Evolutionary conservation across 1,139 yeast species (phyloP), one percentile per base, ranked within the genome.

Genomic region (Yamadazyma spencermartinsiae): DNA sequence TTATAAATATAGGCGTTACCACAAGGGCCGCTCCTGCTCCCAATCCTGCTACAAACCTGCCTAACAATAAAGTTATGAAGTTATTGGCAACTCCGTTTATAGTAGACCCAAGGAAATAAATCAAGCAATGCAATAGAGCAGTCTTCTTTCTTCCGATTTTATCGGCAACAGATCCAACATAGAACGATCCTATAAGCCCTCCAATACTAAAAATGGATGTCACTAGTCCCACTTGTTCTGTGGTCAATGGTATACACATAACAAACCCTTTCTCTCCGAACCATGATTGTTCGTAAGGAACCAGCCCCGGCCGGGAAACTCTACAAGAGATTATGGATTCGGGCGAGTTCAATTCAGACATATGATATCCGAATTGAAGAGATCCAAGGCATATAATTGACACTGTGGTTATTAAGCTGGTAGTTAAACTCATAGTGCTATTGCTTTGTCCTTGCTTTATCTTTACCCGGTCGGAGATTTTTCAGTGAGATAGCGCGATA

Each of bases 1-100:
- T 83, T 49, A 90, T 79, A 50, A 81, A 81, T 42, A 92, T 63
- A 0, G 98, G 94, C 0, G 90, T 84, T 11, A 86, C 79, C 4
- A 92, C 98, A 44, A 92, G 75, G 1, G 92, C 84, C 8, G 83
- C 71, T 4, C 98, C 98, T 7, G 96, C 95, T 2, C 86, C 95
- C 4, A 88, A 41, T 0, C 98, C 98, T 26, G 86, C 77, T 4
- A 86, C 52, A 40, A 88, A 73, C 42, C 98, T 69, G 0, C 97
- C 98, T 11, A 75, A n/a, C 12, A 79, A 55, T 47, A 90, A 60
- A 5, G 58, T 53, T 8, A 44, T 16, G 42, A 74, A 76, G 10
- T 67, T 55, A 34, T 71, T 65, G 12, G 86, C 69, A 12, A 68
- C 50, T 5, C 82, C 80, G 58, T 84, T 80, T 16, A 85, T 45